Evolutionary conservation across 2,329 filamentous ascomycete species (phyloP), one percentile per base, ranked within the genome.

Genomic region (Aspergillus melleus): DNA sequence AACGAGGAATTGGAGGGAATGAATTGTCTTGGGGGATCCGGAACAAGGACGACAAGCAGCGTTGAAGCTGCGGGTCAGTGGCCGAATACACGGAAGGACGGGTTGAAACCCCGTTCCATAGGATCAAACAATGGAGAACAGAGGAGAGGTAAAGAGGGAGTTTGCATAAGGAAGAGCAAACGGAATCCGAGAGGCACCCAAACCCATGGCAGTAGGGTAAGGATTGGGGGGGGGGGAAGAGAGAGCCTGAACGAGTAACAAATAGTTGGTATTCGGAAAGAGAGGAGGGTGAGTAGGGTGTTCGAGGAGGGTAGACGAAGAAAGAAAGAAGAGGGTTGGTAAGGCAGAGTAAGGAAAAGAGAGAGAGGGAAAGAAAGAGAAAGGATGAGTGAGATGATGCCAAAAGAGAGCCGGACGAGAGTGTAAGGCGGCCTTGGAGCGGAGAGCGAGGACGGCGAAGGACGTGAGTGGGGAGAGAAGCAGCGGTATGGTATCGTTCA

Each of bases 11-110:
- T 65, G 58, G 26, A 52, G 58, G 59, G 54, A 54, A 50, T 57
- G 56, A 54, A 49, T 46, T 54, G 52, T 53, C 32, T n/a, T 61
- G 66, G 61, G 65, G 58, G 58, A 54, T 63, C 61, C 59, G 62
- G 66, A 64, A 63, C 53, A 71, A 61, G 64, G 67, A 66, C 71
- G 69, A 71, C 65, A 65, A 67, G 72, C 71, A 75, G 73, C 69
- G 73, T 74, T 61, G 66, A 62, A 67, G 72, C 72, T 75, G 72
- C 72, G 72, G 68, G 70, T 74, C 71, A 75, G 68, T 72, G 70
- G 72, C 70, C 71, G 68, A 72, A 68, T 74, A 66, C 69, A 73
- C 68, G 67, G 66, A 61, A 60, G 61, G 67, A 58, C 65, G 65
- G 68, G 65, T 65, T 60, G 65, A 57, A 61, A 67, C 64, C 65